Conservation (phyloP, 106 monocot genomes). For the Phalaenopsis equestris region DNA sequence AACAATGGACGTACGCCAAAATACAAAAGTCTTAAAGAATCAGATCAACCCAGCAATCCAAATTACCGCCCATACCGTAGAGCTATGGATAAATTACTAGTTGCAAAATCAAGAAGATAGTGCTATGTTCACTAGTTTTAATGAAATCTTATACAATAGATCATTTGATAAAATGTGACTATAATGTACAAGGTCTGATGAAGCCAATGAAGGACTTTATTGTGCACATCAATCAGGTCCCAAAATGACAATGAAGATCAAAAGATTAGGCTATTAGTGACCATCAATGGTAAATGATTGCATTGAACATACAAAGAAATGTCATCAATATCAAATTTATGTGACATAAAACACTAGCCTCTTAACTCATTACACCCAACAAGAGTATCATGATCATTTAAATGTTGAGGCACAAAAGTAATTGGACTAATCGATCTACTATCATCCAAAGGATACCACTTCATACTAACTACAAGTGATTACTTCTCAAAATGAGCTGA, state of each 20-base stretch:
- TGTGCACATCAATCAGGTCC: not conserved
- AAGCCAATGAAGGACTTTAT: not conserved
- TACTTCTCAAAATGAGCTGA: not conserved
- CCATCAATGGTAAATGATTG: not conserved
- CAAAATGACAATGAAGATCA: not conserved
- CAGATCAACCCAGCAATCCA: no score
- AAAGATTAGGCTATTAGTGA: not conserved
- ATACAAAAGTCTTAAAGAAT: no score
- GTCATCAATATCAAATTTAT: not conserved
- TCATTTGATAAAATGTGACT: not conserved
- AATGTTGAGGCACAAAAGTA: not conserved
- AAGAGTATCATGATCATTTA: not conserved
- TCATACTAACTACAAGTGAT: not conserved
- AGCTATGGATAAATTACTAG: not conserved
- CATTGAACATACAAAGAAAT: not conserved
- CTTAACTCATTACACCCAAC: not conserved
- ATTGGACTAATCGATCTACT: not conserved
- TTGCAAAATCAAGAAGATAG: not conserved
- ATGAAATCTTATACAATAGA: not conserved
- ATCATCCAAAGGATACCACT: not conserved
- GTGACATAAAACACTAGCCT: not conserved
- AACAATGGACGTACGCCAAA: no score
- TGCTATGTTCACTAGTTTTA: no score
- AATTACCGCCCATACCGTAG: no score
- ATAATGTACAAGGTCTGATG: not conserved